Conservation (phyloP, 441 rosid species). For the Lepidium campestre region DNA sequence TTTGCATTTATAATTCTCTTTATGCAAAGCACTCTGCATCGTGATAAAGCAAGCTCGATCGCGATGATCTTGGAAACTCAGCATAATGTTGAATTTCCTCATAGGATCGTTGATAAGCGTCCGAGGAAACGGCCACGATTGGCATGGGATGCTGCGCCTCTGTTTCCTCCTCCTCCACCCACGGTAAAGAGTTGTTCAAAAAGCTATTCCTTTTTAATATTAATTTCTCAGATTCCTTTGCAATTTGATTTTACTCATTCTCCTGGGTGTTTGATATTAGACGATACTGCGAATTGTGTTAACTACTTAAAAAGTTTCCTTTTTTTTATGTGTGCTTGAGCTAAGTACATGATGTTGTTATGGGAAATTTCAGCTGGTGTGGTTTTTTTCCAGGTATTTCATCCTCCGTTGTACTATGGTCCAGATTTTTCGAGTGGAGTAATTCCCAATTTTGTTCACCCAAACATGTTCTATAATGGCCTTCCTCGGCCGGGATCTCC, state of each 20-base stretch:
- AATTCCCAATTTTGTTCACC: constrained; percentile 42
- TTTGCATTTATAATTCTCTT: constrained; percentile 4
- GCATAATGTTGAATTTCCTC: constrained; percentile 59
- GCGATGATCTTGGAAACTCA: constrained; percentile 58
- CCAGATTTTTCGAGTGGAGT: constrained; percentile 56
- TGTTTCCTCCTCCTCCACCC: constrained; percentile 43
- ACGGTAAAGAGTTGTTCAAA: constrained; percentile 36
- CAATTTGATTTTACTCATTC: not conserved
- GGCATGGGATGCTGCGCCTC: constrained; percentile 75
- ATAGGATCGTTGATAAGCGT: constrained; percentile 60
- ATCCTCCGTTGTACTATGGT: constrained; percentile 54
- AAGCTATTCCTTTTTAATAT: not conserved
- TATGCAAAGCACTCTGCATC: constrained; percentile 30
- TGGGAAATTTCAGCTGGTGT: not conserved
- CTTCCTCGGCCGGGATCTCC: constrained; percentile 60
- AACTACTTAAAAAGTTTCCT: not conserved
- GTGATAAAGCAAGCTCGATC: constrained; percentile 29
- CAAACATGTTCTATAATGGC: constrained; percentile 46
- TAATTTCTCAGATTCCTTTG: not conserved
- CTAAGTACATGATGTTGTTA: not conserved
- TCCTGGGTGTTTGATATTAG: not conserved
- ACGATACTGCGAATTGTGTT: not conserved
- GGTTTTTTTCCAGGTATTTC: constrained; percentile 40
- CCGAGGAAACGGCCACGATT: constrained; percentile 78
- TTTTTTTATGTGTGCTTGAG: not conserved